These are phyloP conservation scores for Talaromyces trachyspermus DNA, from an alignment of 495 filamentous ascomycete species.

Conservation along the genomic window DNA sequence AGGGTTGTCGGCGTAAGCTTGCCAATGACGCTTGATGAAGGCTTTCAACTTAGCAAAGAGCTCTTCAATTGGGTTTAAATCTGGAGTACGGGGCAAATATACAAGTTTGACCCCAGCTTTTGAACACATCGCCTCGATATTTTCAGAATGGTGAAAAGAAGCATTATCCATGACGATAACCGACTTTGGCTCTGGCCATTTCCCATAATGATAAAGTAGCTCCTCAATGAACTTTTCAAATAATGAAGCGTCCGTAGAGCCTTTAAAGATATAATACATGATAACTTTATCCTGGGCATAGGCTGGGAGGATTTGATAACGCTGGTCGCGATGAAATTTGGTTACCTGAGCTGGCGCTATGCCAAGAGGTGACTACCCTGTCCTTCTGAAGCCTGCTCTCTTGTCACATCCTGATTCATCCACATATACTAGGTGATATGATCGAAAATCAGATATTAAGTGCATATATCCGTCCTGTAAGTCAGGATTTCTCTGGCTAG, in stretches of 20 bases:
- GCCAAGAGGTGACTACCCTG: slow-evolving; percentile 21
- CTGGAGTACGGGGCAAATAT: too few relatives aligned
- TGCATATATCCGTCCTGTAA: slow-evolving; percentile 27
- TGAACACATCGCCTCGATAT: slow-evolving; percentile 22
- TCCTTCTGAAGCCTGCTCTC: slow-evolving; percentile 15
- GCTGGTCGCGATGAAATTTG: slow-evolving; percentile 19
- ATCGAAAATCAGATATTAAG: slow-evolving; percentile 19
- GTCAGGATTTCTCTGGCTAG: slow-evolving; percentile 21
- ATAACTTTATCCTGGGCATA: slow-evolving; percentile 29
- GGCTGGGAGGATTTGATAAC: slow-evolving; percentile 31
- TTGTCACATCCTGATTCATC: too few relatives aligned
- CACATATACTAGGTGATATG: slow-evolving; percentile 22
- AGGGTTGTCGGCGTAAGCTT: too few relatives aligned
- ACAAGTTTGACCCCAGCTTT: slow-evolving; percentile 24
- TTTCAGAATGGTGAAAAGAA: slow-evolving; percentile 25
- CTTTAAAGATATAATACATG: slow-evolving; percentile 22
- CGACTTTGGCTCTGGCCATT: slow-evolving; percentile 26
- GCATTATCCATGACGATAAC: slow-evolving; percentile 31
- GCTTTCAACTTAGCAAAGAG: too few relatives aligned
- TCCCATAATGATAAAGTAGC: slow-evolving; percentile 25
- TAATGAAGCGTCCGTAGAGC: slow-evolving; percentile 23
- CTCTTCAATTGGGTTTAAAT: too few relatives aligned
- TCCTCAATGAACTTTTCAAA: slow-evolving; percentile 34
- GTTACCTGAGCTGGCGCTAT: slow-evolving; percentile 22
- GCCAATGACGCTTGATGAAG: too few relatives aligned